A percentile compares a stretch with the other conserved stretches of the same genome.
These are phyloP conservation scores for Podila epigama DNA, from an alignment of 192 early-diverging fungal species.

Conservation along the genomic window DNA sequence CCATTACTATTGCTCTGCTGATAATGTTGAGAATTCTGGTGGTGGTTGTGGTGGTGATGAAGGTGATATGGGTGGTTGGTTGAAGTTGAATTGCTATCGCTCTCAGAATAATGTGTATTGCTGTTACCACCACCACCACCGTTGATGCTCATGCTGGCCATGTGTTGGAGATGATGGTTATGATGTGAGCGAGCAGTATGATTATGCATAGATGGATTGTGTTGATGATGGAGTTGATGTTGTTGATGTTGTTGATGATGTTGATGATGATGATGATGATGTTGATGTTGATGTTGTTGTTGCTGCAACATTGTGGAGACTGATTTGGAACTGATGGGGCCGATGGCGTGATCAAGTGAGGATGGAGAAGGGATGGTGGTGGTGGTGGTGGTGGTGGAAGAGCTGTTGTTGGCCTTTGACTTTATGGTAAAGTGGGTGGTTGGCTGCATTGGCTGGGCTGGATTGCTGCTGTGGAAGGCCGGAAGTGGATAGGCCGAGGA, in stretches of 20 bases:
- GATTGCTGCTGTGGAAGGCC: neutral
- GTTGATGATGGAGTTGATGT: slow-evolving; percentile 1
- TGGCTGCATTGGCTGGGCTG: slow-evolving; percentile 9
- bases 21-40: neutral
- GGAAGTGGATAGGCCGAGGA: neutral
- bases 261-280: neutral
- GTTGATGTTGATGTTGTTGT: neutral
- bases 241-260: neutral
- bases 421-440: slow-evolving; percentile 4
- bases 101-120: too few relatives aligned
- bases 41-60: slow-evolving; percentile 1
- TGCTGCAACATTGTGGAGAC: neutral
- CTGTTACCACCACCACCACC: too few relatives aligned
- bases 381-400: neutral
- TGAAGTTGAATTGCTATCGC: neutral
- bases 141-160: slow-evolving; percentile 11
- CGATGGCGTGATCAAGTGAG: neutral
- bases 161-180: slow-evolving; percentile 20
- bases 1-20: neutral
- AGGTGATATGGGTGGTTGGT: neutral
- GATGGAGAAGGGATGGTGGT: neutral
- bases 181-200: too few relatives aligned
- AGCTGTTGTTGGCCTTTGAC: slow-evolving; percentile 1
- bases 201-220: too few relatives aligned
- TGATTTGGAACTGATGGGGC: neutral